These are phyloP conservation scores for Hypoxylon sp. DNA, from an alignment of 2,329 filamentous ascomycete species.

Conservation along the genomic window DNA sequence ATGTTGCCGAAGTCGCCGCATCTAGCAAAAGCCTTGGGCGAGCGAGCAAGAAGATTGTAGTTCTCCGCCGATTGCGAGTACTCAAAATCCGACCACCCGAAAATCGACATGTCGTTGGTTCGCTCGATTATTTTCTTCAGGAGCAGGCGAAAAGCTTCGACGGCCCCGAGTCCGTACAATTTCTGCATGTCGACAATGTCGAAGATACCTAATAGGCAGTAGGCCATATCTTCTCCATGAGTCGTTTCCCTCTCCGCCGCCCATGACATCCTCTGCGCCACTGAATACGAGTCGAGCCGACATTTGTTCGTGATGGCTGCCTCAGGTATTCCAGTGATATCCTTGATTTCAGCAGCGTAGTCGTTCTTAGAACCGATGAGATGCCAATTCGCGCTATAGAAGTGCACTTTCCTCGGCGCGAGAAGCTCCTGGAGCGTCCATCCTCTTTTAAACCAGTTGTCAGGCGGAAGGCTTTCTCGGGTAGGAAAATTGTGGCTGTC, in stretches of 20 bases:
- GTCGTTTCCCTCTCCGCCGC: not conserved
- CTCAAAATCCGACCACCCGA: not conserved
- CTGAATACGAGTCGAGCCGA: not conserved
- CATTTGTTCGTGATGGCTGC: constrained; percentile 1
- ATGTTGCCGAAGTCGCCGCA: not conserved
- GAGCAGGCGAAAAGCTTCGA: not conserved
- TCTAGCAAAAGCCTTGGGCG: not conserved
- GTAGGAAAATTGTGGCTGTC: not conserved
- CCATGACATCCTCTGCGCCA: constrained; percentile 4
- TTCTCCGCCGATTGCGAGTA: not conserved
- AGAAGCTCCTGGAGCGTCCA: constrained; percentile 4
- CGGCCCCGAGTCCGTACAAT: not conserved
- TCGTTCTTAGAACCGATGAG: not conserved
- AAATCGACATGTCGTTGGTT: not conserved
- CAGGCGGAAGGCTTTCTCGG: not conserved
- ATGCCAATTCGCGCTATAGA: not conserved
- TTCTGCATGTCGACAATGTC: constrained; percentile 1
- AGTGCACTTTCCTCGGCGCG: not conserved
- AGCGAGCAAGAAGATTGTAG: not conserved
- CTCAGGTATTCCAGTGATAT: not conserved
- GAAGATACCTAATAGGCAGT: not conserved
- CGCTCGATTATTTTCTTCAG: not conserved
- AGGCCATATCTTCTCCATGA: not conserved
- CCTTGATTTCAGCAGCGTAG: not conserved
- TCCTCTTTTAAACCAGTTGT: constrained; percentile 4